Evolutionary conservation across 169 alveolate genomes (phyloP), one percentile per base, ranked within the genome.

Genomic region (Theileria parva): DNA sequence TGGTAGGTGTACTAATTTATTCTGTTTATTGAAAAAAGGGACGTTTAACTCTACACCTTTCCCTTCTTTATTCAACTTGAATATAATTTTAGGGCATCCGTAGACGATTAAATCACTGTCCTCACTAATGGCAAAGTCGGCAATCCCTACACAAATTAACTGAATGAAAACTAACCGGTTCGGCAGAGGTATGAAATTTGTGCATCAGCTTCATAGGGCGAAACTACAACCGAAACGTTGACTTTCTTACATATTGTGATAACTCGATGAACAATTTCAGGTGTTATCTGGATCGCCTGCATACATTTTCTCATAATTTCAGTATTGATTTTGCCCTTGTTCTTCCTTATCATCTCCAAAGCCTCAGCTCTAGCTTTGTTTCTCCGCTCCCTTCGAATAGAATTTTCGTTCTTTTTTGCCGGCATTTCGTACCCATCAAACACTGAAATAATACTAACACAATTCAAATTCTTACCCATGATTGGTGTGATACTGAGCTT

Each of bases 161-260:
- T 37, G 4, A 37, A 37, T 37, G 7, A 6, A 19, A 57, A 6
- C 65, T 6, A 21, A 61, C 69, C 76, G 21, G 91, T 92, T 67
- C 97, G 93, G 55, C 96, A 94, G 27, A 98, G 89, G 80, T 96
- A 97, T 17, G 99, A 96, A 67, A 97, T 91, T 88, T 98, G 97
- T 21, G 99, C 97, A 81, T 98, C 99, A 7, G 99, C 99, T 84
- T 98, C 99, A 90, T 95, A 97, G 27, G 99, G 99, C 1, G 99
- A 98, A 0, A 97, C 97, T 13, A 96, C 86, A 69, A 92, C 94
- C 69, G 95, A 95, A 12, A 97, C 93, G 53, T 70, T 68, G 81
- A 79, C 78, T 53, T 67, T 64, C 65, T 79, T 83, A 79, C 93
- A 89, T 30, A 81, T 65, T 9, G 73, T 23, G 37, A 84, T 92